These are phyloP conservation scores for Niebla homalea DNA, from an alignment of 495 filamentous ascomycete genomes.

Conservation along the genomic window DNA sequence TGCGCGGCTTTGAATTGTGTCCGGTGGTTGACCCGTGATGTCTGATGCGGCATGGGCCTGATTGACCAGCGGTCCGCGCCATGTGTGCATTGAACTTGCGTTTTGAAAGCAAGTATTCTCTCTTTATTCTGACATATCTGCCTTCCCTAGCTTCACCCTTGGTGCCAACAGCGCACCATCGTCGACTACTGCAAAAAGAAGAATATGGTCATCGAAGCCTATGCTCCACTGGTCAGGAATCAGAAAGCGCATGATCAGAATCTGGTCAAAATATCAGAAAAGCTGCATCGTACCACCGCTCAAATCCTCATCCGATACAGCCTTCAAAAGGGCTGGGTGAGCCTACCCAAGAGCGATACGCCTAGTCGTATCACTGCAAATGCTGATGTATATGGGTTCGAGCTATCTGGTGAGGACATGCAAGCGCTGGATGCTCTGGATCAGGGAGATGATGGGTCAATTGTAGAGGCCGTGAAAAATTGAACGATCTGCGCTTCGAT, in stretches of 20 bases:
- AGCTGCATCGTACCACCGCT: slow-evolving; percentile 36
- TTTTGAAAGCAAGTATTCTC: too few relatives aligned
- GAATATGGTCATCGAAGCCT: slow-evolving; percentile 51
- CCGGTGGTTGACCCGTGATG: too few relatives aligned
- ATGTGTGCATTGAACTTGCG: too few relatives aligned
- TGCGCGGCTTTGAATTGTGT: not conserved
- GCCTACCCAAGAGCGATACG: slow-evolving; percentile 59
- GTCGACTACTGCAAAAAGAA: slow-evolving; percentile 47
- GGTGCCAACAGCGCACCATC: slow-evolving; percentile 49
- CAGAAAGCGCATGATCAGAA: slow-evolving; percentile 45
- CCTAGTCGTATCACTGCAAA: slow-evolving; percentile 50
- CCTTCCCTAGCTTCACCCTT: slow-evolving; percentile 45
- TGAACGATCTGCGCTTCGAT: not conserved
- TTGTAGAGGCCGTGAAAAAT: slow-evolving; percentile 39
- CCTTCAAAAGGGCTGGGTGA: slow-evolving; percentile 57
- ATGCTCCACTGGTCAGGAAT: slow-evolving; percentile 51
- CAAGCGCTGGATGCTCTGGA: slow-evolving; percentile 49
- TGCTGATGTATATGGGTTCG: slow-evolving; percentile 51
- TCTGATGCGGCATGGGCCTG: too few relatives aligned
- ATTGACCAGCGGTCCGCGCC: not conserved
- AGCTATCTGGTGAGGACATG: slow-evolving; percentile 51
- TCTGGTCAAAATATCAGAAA: slow-evolving; percentile 37
- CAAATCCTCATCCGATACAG: slow-evolving; percentile 43
- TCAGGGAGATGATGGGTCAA: slow-evolving; percentile 41
- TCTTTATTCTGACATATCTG: not conserved